These are phyloP conservation scores for Agrocybe chaxingu DNA, from an alignment of 768 basidiomycete species.

Conservation along the genomic window DNA sequence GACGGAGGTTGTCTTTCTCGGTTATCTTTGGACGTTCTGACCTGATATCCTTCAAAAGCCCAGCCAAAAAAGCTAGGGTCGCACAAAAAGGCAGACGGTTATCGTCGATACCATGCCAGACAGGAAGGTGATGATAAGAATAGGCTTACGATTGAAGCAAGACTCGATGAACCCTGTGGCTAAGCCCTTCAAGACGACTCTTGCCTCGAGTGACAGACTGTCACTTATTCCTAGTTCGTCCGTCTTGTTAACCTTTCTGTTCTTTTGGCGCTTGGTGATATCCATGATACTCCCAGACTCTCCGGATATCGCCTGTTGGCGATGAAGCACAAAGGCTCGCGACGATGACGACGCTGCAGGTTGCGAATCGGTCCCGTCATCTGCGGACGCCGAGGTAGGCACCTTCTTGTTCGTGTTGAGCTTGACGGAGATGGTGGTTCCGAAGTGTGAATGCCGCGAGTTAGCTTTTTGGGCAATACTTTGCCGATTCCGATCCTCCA, in stretches of 20 bases:
- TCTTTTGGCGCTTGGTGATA: conserved; percentile 56
- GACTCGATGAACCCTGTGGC: conserved; percentile 73
- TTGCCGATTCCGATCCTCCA: conserved; percentile 66
- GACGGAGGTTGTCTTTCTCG: conserved; percentile 91
- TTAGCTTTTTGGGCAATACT: conserved; percentile 50
- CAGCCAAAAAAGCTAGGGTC: conserved; percentile 76
- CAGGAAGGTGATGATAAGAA: conserved; percentile 6
- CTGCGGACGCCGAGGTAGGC: conserved; percentile 9
- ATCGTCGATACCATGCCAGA: not conserved
- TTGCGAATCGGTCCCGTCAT: conserved; percentile 21
- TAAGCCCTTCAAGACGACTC: conserved; percentile 60
- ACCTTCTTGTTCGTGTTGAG: conserved; percentile 55
- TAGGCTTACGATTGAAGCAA: conserved; percentile 82
- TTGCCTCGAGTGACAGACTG: conserved; percentile 64
- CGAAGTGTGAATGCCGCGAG: conserved; percentile 93
- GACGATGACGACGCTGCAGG: conserved; percentile 26
- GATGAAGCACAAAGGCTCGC: conserved; percentile 74
- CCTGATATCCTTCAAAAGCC: conserved; percentile 88
- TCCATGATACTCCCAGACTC: conserved; percentile 74
- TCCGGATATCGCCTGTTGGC: conserved; percentile 72
- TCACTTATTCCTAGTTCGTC: conserved; percentile 72
- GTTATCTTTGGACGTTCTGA: conserved; percentile 89
- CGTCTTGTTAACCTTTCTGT: conserved; percentile 55
- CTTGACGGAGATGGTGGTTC: conserved; percentile 86
- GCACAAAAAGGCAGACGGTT: not conserved